These are phyloP conservation scores for Monascus purpureus DNA, from an alignment of 495 filamentous ascomycete genomes.

Conservation along the genomic window DNA sequence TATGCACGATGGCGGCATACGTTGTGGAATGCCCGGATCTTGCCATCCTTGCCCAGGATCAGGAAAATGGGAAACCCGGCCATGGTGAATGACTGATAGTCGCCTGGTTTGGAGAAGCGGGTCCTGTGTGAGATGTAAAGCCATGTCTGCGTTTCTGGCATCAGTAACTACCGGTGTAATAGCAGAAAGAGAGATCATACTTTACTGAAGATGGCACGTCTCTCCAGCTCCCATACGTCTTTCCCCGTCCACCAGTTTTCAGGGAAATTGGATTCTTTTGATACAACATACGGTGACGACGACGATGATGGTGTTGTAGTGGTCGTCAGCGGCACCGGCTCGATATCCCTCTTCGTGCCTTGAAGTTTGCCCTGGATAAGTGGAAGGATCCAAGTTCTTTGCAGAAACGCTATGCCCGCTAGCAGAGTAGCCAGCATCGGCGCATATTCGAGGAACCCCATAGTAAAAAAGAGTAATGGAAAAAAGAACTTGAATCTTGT, in stretches of 20 bases:
- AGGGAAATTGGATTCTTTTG: constrained; percentile 27
- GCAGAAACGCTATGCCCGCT: no score
- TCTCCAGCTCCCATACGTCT: constrained; percentile 37
- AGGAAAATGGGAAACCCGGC: constrained; percentile 37
- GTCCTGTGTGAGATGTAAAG: constrained; percentile 30
- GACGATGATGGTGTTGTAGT: no score
- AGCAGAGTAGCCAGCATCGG: no score
- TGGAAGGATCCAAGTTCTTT: no score
- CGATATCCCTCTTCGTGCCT: no score
- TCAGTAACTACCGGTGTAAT: background rate
- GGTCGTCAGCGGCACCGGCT: no score
- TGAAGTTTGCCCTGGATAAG: no score
- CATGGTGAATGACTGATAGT: constrained; percentile 34
- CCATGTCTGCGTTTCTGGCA: constrained; percentile 24
- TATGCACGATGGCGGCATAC: constrained; percentile 46
- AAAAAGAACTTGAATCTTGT: no score
- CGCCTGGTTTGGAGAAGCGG: constrained; percentile 32
- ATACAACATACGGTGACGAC: constrained; percentile 10
- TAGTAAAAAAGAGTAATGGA: no score
- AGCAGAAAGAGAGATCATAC: constrained; percentile 5
- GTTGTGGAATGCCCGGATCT: constrained; percentile 45
- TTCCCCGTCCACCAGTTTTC: no score
- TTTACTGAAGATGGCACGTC: constrained; percentile 38
- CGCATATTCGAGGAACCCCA: no score
- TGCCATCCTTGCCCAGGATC: constrained; percentile 29